These are phyloP conservation scores for Lasiodiplodia hormozganensis DNA, from an alignment of 2,329 filamentous ascomycete genomes.

Conservation along the genomic window DNA sequence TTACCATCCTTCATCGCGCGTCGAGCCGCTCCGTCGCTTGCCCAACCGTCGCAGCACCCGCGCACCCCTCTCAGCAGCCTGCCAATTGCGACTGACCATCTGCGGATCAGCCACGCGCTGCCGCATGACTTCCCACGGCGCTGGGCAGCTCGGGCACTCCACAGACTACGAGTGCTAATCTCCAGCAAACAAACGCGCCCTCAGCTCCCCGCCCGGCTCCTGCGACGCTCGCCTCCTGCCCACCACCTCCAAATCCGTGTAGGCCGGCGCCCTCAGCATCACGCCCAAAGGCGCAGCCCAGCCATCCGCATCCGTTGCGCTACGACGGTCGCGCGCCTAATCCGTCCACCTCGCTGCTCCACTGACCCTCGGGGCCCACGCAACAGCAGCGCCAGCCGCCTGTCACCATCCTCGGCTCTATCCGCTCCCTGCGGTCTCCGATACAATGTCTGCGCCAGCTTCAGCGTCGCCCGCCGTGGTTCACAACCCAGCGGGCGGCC, in stretches of 20 bases:
- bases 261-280: constrained; percentile 2
- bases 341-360: constrained; percentile 18
- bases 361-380: constrained; percentile 30
- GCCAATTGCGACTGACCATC: constrained; percentile 20
- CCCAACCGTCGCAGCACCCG: neutral
- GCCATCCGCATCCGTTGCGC: constrained; percentile 8
- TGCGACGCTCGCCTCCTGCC: constrained; percentile 25
- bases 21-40: constrained; percentile 22
- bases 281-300: neutral
- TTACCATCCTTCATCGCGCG: constrained; percentile 22
- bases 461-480: constrained; percentile 53
- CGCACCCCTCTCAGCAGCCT: constrained; percentile 11
- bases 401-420: constrained; percentile 17
- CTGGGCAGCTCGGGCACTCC: constrained; percentile 26
- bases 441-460: constrained; percentile 45
- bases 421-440: constrained; percentile 40
- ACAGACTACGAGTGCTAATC: constrained; percentile 20
- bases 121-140: constrained; percentile 24
- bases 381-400: constrained; percentile 31
- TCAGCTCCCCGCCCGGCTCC: constrained; percentile 25
- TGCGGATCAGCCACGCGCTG: constrained; percentile 23
- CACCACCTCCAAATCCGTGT: constrained; percentile 14
- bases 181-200: constrained; percentile 20
- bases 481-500: constrained; percentile 39
- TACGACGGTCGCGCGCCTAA: constrained; percentile 25